Base-by-base conservation (phyloP, 495 filamentous ascomycete species). In the Cairneyella variabilis region DNA sequence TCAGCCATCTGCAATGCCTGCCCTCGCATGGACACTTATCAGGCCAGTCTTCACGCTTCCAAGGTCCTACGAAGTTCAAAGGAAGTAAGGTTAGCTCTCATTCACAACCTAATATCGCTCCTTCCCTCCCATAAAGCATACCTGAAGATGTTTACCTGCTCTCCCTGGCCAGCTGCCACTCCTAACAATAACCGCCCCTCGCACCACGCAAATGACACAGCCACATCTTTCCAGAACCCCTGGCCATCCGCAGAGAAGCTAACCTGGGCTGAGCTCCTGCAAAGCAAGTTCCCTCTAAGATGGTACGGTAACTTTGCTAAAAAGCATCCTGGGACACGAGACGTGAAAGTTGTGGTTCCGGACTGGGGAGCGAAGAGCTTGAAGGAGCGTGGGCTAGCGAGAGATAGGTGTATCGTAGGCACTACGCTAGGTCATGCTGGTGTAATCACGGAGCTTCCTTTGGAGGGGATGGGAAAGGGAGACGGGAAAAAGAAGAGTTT, bases 391-490 rank as follows among this genome's bases (percentile, higher is more conserved):
- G 50, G 26, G 1, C 26, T 53, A 3, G 27, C 28, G 8, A 54
- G 17, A 36, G 26, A 44, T 1, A 18, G 39, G 3, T 59, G 51
- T 34, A 37, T 59, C 14, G 40, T 54, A 21, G 56, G 56, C 17
- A 82, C 78, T 3, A 78, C 75, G 75, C 66, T 82, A 3, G 78
- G 78, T 6, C 78, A 82, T 53, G 78, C 78, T 11, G 64, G 64
- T 25, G 66, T 74, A 26, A 65, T 82, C 9, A 49, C 78, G 7
- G 75, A 80, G 51, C 65, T 61, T 26, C 58, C 54, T 0, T 21
- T 62, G 18, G 57, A 58, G 0, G 45, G 36, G 10, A 40, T n/a
- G 3, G 23, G 25, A 59, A 56, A 22, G n/a, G 54, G 20, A 14
- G 26, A 17, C 11, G 21, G 30, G 1, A 30, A 21, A 5, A 44